Percentiles rank a stretch among this genome's conserved stretches.
Conservation (phyloP, 2,329 filamentous ascomycete species). For the Byssothecium circinans region DNA sequence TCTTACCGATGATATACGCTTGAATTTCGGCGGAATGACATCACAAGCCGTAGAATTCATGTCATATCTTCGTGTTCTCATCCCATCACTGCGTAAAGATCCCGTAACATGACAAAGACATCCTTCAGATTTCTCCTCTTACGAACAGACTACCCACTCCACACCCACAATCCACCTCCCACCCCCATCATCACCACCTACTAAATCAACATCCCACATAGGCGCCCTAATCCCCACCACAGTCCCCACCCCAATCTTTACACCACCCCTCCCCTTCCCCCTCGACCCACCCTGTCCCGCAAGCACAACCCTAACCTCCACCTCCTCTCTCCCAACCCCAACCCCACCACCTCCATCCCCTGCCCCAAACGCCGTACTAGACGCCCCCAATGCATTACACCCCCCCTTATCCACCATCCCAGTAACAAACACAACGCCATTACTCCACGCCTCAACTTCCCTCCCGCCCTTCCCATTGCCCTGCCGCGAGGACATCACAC, state of each 20-base stretch:
- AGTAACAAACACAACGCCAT: conserved; percentile 24
- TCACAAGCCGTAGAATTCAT: too few species aligned
- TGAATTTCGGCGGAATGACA: too few species aligned
- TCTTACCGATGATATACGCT: too few species aligned
- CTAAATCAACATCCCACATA: conserved; percentile 46
- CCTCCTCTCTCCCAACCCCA: background rate
- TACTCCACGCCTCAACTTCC: conserved; percentile 2
- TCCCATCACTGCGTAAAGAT: too few species aligned
- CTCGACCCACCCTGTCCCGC: conserved; percentile 30
- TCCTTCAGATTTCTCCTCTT: background rate
- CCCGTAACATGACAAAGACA: conserved; percentile 2
- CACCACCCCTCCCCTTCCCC: conserved; percentile 8
- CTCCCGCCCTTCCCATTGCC: background rate
- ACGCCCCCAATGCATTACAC: conserved; percentile 16
- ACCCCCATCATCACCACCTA: conserved; percentile 23
- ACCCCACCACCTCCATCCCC: conserved; percentile 1
- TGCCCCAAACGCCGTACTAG: background rate
- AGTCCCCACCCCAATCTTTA: conserved; percentile 26
- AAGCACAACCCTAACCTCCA: conserved; percentile 24
- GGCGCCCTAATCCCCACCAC: conserved; percentile 44
- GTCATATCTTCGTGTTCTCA: too few species aligned
- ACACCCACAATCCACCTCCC: conserved; percentile 45
- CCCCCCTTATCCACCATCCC: conserved; percentile 18
- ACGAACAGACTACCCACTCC: conserved; percentile 43
- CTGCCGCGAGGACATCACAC: too few species aligned